Base-by-base conservation (phyloP, 176 grass and related monocot genomes). In the Oryza nivara region DNA sequence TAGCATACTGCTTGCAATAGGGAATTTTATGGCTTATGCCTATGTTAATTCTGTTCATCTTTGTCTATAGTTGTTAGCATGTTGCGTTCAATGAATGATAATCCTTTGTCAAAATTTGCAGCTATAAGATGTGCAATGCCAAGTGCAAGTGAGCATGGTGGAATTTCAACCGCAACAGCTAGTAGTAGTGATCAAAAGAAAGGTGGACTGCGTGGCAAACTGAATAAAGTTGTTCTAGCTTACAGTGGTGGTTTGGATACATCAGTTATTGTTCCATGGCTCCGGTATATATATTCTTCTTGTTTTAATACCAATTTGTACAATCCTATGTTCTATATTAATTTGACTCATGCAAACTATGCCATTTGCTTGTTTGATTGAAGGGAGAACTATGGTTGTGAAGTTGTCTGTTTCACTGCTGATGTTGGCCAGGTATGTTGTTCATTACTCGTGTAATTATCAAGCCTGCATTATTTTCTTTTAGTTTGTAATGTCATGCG, bases 211-310 rank as follows among this genome's bases (percentile, higher is more conserved):
- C 89, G 85, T 82, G 90, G 94, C 43, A 94, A 97, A 73, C 72
- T 97, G 32, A 97, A 99, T 38, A 99, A 99, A 87, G 96, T 99
- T 49, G 93, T 99, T 86, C 86, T 99, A 65, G 96, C 96, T 83
- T 99, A 99, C 74, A 99, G 96, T 35, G 96, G 96, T 79, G 96
- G 96, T 54, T 87, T 99, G 77, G 96, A 96, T 82, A 99, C 96
- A 30, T 99, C 96, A 56, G 96, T 99, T 30, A 96, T 99, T 70
- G 96, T 99, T 75, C 93, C 93, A 71, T 99, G 96, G 96, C 84
- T 99, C 79, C 92, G 86, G 96, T 99, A 94, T 78, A 58, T 9
- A 44, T 35, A 44, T 44, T 9, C 13, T 68, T 12, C 67, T 73
- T 83, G 7, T 67, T 32, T 64, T 14, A n/a, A 2, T 61, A 54